These are phyloP conservation scores for Solanum hybrid DNA, from an alignment of 305 asterid genomes.

Conservation along the genomic window DNA sequence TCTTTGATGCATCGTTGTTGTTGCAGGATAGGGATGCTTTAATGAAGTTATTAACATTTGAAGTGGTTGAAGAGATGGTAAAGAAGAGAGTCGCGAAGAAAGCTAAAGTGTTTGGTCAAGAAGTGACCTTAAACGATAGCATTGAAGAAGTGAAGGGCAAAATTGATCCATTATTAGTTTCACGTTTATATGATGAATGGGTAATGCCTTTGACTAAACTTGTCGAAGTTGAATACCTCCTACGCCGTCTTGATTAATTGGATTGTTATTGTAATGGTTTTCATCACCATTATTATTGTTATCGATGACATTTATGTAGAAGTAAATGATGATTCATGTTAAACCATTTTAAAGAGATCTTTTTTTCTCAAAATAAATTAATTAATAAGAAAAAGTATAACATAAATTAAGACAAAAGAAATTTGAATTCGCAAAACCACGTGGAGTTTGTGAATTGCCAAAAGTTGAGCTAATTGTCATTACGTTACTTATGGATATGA, in stretches of 20 bases:
- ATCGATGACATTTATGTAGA: not conserved
- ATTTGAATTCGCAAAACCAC: no score
- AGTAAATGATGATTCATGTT: not conserved
- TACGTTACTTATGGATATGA: not conserved
- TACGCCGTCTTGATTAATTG: conserved; percentile 43
- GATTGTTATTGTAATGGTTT: not conserved
- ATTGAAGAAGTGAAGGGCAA: conserved; percentile 28
- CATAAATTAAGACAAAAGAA: no score
- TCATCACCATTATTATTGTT: not conserved
- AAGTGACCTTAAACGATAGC: conserved; percentile 24
- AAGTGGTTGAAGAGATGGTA: conserved; percentile 62
- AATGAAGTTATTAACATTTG: conserved; percentile 61
- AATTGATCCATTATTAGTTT: conserved; percentile 49
- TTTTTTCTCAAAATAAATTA: no score
- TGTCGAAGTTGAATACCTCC: conserved; percentile 74
- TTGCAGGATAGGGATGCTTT: conserved; percentile 63
- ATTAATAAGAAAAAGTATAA: not conserved
- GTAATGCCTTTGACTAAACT: conserved; percentile 73
- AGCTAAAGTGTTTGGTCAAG: conserved; percentile 55
- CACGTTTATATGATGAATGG: conserved; percentile 59
- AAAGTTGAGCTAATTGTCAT: not conserved
- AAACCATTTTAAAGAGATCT: not conserved
- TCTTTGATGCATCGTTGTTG: not conserved
- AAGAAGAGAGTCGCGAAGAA: conserved; percentile 73
- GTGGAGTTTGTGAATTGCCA: not conserved